Evolutionary conservation across 1,284 basidiomycete genomes (phyloP).

Genomic region (Thelephora terrestris): DNA sequence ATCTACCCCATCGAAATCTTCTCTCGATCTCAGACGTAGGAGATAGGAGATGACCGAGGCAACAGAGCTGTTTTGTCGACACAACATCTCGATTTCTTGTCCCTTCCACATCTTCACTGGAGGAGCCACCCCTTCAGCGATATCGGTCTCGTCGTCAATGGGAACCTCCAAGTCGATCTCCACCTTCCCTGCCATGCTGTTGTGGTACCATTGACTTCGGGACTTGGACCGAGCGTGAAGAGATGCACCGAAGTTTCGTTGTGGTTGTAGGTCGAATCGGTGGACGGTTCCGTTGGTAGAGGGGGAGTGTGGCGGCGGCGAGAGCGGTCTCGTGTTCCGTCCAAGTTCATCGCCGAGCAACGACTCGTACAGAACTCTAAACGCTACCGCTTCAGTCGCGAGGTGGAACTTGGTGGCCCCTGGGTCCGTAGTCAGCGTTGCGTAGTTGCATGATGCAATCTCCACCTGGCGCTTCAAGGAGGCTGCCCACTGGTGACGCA

Average conservation of each 20-base stretch:
- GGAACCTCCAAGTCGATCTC: slow-evolving; percentile 38
- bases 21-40: slow-evolving; percentile 35
- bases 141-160: slow-evolving; percentile 22
- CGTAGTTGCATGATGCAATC: slow-evolving; percentile 26
- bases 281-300: neutral
- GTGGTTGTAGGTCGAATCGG: neutral
- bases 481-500: slow-evolving; percentile 66
- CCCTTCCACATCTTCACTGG: slow-evolving; percentile 45
- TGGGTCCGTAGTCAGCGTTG: slow-evolving; percentile 24
- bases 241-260: slow-evolving; percentile 10
- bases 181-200: slow-evolving; percentile 46
- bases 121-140: slow-evolving; percentile 24
- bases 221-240: slow-evolving; percentile 57
- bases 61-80: slow-evolving; percentile 64
- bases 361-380: slow-evolving; percentile 77
- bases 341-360: slow-evolving; percentile 37
- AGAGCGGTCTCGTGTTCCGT: slow-evolving; percentile 17
- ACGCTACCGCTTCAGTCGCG: slow-evolving; percentile 63
- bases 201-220: slow-evolving; percentile 55
- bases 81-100: slow-evolving; percentile 56
- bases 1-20: neutral
- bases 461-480: slow-evolving; percentile 64
- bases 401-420: slow-evolving; percentile 39
- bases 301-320: slow-evolving; percentile 13
- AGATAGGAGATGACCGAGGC: slow-evolving; percentile 43